Percentiles rank a stretch among this genome's conserved stretches.
These are phyloP conservation scores for Ophiorrhiza pumila DNA, from an alignment of 257 asterid genomes.

Conservation along the genomic window DNA sequence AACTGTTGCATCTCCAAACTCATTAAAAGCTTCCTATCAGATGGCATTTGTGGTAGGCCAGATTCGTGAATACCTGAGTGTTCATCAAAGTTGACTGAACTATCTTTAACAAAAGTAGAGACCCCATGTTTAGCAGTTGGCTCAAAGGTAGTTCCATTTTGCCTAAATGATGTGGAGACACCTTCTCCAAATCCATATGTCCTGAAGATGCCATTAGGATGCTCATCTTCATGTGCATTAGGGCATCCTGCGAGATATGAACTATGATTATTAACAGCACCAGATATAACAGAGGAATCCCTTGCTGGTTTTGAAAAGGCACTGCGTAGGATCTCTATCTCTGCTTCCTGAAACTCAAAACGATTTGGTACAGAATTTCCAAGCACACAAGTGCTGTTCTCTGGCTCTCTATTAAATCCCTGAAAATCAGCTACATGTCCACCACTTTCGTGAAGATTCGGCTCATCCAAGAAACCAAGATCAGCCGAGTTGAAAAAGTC, in stretches of 20 bases:
- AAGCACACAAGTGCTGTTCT: slow-evolving; percentile 38
- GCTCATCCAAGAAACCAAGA: slow-evolving; percentile 51
- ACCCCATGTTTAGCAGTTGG: slow-evolving; percentile 28
- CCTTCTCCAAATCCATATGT: slow-evolving; percentile 47
- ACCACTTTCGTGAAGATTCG: slow-evolving; percentile 42
- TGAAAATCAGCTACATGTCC: slow-evolving; percentile 50
- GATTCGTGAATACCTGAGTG: slow-evolving; percentile 21
- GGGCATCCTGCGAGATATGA: slow-evolving; percentile 38
- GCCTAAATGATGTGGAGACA: slow-evolving; percentile 33
- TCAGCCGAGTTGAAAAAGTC: slow-evolving; percentile 54
- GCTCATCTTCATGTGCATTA: slow-evolving; percentile 34
- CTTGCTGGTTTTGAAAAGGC: slow-evolving; percentile 60
- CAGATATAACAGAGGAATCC: slow-evolving; percentile 34
- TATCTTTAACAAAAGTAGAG: slow-evolving; percentile 22
- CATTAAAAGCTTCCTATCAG: slow-evolving; percentile 19
- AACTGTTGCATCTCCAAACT: slow-evolving; percentile 28
- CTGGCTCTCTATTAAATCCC: slow-evolving; percentile 38
- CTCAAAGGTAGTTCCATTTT: slow-evolving; percentile 41
- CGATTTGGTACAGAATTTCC: slow-evolving; percentile 41
- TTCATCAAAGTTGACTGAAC: slow-evolving; percentile 27
- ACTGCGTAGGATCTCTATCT: slow-evolving; percentile 55
- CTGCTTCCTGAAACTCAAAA: slow-evolving; percentile 61
- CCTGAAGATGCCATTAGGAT: slow-evolving; percentile 32
- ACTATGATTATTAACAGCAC: slow-evolving; percentile 20
- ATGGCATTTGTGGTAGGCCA: slow-evolving; percentile 16